Evolutionary conservation across 148 eudicot genomes (phyloP).

Genomic region (Rhododendron kiyosumense): DNA sequence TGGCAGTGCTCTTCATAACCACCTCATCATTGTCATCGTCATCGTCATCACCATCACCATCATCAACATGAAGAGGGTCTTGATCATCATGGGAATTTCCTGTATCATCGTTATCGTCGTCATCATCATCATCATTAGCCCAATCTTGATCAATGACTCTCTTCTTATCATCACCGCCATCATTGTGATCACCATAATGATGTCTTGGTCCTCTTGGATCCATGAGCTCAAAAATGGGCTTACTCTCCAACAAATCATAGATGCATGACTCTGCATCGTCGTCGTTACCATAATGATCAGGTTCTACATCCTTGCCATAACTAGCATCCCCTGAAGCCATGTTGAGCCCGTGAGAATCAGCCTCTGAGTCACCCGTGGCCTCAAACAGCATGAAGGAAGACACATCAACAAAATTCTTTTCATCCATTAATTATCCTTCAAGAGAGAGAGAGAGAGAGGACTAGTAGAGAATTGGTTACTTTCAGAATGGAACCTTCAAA

Average conservation of each 20-base stretch:
- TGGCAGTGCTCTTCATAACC: constrained; percentile 6
- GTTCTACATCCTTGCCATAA: neutral
- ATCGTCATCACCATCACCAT: constrained; percentile 3
- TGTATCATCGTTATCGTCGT: neutral
- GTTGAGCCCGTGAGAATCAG: constrained; percentile 29
- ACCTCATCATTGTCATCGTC: constrained; percentile 14
- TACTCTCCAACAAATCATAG: constrained; percentile 28
- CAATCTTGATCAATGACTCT: neutral
- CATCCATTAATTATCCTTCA: constrained; percentile 5
- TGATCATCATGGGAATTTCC: constrained; percentile 6
- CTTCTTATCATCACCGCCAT: constrained; percentile 13
- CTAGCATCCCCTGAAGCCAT: neutral
- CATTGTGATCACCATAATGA: neutral
- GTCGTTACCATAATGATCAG: neutral
- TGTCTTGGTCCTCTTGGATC: neutral
- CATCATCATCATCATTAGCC: constrained; percentile 8
- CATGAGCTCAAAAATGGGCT: neutral
- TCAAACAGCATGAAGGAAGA: constrained; percentile 51
- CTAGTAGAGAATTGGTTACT: neutral
- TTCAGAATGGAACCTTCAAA: neutral
- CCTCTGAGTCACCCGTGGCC: constrained; percentile 71
- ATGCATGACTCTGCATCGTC: constrained; percentile 65
- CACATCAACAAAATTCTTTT: constrained; percentile 33
- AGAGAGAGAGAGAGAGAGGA: neutral
- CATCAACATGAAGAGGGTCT: neutral